phyloP scores from a whole-genome alignment of 2,329 filamentous ascomycete genomes.

The Penicillium sp. region DNA sequence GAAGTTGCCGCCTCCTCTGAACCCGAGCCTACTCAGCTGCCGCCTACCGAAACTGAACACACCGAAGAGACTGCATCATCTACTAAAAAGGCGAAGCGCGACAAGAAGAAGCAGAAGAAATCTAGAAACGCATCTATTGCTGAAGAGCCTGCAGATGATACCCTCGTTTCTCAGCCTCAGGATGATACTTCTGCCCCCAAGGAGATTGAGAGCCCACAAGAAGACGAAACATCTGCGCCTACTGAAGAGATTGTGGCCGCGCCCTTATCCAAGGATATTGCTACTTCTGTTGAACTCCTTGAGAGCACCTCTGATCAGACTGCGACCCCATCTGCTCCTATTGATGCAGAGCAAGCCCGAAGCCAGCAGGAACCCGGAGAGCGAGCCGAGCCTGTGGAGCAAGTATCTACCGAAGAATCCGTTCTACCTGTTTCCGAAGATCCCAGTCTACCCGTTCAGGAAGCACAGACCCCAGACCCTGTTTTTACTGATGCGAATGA shows the following conservation, averaged over 20 bases:
- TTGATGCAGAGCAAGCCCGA: background rate
- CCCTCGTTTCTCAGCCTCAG: background rate
- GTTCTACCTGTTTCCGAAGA: background rate
- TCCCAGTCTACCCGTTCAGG: background rate
- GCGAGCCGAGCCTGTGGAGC: background rate
- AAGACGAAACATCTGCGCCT: background rate
- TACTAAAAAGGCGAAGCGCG: slow-evolving; percentile 15
- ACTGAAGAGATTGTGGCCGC: background rate
- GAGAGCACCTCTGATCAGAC: background rate
- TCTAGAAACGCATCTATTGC: slow-evolving; percentile 7
- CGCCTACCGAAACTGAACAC: slow-evolving; percentile 2
- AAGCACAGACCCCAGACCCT: background rate
- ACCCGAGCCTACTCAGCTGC: background rate
- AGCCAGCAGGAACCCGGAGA: background rate
- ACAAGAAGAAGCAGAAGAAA: slow-evolving; percentile 19
- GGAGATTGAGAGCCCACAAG: background rate
- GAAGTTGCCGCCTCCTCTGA: background rate
- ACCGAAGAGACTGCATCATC: slow-evolving; percentile 4
- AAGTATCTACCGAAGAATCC: background rate
- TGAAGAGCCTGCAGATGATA: slow-evolving; percentile 2
- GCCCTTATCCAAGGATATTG: background rate
- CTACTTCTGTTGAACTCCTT: background rate
- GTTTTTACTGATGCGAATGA: slow-evolving; percentile 3
- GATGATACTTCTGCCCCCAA: background rate
- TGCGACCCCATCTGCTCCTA: background rate